These are phyloP conservation scores for Halophytophthora polymorphica DNA, from an alignment of 352 stramenopile species.

Conservation along the genomic window DNA sequence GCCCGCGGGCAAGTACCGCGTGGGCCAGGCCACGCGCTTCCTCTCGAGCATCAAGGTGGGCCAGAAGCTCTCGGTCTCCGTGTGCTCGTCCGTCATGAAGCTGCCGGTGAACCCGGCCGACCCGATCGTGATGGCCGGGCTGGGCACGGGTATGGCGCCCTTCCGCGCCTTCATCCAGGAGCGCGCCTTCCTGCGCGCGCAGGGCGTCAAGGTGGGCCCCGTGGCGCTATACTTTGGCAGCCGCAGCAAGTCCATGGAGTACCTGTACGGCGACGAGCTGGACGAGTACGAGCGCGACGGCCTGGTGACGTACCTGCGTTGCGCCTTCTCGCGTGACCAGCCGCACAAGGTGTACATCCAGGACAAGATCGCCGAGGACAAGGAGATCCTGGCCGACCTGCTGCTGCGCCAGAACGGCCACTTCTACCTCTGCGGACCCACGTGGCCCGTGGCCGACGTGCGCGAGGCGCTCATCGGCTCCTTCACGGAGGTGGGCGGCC, in stretches of 20 bases:
- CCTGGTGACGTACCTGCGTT: slow-evolving; percentile 78
- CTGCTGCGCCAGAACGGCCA: slow-evolving; percentile 75
- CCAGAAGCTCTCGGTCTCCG: slow-evolving; percentile 59
- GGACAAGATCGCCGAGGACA: slow-evolving; percentile 83
- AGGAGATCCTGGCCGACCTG: slow-evolving; percentile 64
- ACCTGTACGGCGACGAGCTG: slow-evolving; percentile 93
- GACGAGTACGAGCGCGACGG: slow-evolving; percentile 82
- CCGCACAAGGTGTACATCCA: slow-evolving; percentile 90
- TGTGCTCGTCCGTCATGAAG: slow-evolving; percentile 81
- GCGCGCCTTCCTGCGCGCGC: slow-evolving; percentile 65
- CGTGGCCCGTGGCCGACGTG: slow-evolving; percentile 77
- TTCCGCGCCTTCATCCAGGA: slow-evolving; percentile 91
- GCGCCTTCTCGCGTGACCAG: slow-evolving; percentile 88
- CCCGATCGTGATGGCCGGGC: slow-evolving; percentile 83
- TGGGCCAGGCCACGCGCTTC: slow-evolving; percentile 66
- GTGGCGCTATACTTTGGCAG: slow-evolving; percentile 95
- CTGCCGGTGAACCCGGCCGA: slow-evolving; percentile 59
- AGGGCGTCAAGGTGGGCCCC: slow-evolving; percentile 65
- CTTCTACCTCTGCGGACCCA: slow-evolving; percentile 86
- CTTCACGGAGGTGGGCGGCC: slow-evolving; percentile 45
- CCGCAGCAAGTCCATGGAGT: slow-evolving; percentile 92
- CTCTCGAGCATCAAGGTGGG: slow-evolving; percentile 43
- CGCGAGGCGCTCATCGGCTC: slow-evolving; percentile 61
- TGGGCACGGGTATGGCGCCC: slow-evolving; percentile 87
- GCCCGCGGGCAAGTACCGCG: slow-evolving; percentile 58